Base-by-base conservation (phyloP, 441 rosid genomes). In the Populus hybrid region DNA sequence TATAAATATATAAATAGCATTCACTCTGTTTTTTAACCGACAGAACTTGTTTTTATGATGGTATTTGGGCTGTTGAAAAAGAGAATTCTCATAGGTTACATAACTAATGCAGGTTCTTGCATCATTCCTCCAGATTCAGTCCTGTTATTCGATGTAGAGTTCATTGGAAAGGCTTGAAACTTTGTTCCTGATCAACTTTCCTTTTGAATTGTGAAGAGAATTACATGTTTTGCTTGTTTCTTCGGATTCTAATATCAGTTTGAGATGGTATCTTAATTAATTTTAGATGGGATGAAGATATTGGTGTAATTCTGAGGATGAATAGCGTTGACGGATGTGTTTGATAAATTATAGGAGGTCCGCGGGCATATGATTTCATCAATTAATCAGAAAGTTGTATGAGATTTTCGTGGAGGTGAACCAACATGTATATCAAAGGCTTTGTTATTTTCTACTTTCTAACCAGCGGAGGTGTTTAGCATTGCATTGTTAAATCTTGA, bases 61-160 rank as follows among this genome's bases (percentile, higher is more conserved):
- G 14, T n/a, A 56, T 59, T 64, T 65, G 29, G 0, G 45, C 20
- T 53, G 35, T 64, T 45, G 56, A 56, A 42, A 23, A 42, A 20
- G 36, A 68, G 40, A 18, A 64, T 71, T 31, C 9, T 53, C 31
- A 23, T 1, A 26, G 1, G 33, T 69, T 6, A 64, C 12, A 3
- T n/a, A 31, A 28, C 64, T 73, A 12, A 40, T 40, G 87, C 87
- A 94, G 98, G 98, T 67, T 93, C 99, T 18, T 93, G 98, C 68
- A 83, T 93, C 28, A 93, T 91, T 78, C 99, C 99, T 64, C 98
- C 98, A 1, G 89, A 87, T 80, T 91, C 96, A 7, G 89, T 93
- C 74, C 97, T 94, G 77, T 64, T 92, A 69, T 94, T 94, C 68
- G 95, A 93, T 72, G 93, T 93, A 74, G 97, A 94, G 87, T 91